Conservation (phyloP, 73 alveolate genomes). For the Blepharisma stoltei region DNA sequence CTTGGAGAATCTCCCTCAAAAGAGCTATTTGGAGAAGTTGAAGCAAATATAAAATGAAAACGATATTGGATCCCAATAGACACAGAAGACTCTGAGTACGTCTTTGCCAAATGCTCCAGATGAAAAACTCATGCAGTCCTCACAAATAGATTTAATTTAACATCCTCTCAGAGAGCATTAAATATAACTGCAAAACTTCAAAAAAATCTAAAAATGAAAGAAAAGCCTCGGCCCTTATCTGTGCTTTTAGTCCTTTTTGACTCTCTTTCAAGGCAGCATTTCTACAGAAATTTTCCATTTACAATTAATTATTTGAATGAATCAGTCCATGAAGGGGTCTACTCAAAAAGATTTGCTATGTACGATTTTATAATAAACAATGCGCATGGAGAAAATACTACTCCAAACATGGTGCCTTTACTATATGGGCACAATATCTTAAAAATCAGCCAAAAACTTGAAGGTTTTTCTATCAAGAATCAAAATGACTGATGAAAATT, state of each 20-base stretch:
- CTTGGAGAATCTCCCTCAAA: no score
- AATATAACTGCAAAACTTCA: background rate
- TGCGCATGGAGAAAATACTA: slow-evolving; percentile 30
- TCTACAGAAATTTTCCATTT: background rate
- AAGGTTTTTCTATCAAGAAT: background rate
- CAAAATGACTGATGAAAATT: background rate
- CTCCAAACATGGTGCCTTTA: slow-evolving; percentile 21
- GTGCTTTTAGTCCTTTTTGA: background rate
- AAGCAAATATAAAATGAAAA: no score
- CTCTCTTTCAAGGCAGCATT: slow-evolving; percentile 19
- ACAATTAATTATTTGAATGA: background rate
- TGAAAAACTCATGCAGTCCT: background rate
- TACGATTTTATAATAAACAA: slow-evolving; percentile 14
- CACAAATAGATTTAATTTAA: background rate
- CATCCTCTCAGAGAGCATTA: slow-evolving; percentile 2
- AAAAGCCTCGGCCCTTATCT: background rate
- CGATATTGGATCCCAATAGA: no score
- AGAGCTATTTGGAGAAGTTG: no score
- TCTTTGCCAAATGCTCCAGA: no score
- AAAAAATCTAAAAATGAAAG: background rate
- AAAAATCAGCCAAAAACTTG: background rate
- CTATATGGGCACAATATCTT: background rate
- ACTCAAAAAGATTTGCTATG: background rate
- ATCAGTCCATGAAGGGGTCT: background rate
- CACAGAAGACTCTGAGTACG: no score